Conservation (phyloP, 495 filamentous ascomycete species). For the Penicillium longicatenatum region DNA sequence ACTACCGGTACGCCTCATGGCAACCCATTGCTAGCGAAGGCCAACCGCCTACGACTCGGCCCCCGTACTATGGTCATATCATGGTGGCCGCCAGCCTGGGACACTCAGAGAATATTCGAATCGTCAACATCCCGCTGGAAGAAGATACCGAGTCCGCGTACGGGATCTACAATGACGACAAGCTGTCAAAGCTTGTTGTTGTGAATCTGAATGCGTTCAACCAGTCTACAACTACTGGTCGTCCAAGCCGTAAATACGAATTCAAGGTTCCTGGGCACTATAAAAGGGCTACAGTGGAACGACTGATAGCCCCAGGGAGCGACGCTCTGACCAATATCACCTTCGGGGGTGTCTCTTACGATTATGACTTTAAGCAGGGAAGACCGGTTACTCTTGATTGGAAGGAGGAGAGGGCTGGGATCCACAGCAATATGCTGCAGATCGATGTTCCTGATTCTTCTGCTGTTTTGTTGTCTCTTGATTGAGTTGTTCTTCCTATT, state of each 20-base stretch:
- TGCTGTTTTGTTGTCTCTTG: conserved; percentile 12
- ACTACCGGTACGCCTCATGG: conserved; percentile 27
- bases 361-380: conserved; percentile 13
- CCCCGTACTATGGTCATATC: conserved; percentile 25
- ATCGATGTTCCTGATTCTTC: conserved; percentile 16
- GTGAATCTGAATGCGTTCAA: conserved; percentile 16
- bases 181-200: conserved; percentile 12
- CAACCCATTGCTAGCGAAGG: conserved; percentile 21
- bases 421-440: conserved; percentile 2
- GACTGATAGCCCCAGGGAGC: conserved; percentile 17
- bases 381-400: conserved; percentile 13
- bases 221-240: conserved; percentile 1
- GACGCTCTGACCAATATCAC: conserved; percentile 11
- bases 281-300: conserved; percentile 9
- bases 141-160: conserved; percentile 21
- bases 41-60: conserved; percentile 8
- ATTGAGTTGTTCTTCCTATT: not conserved
- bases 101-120: not conserved
- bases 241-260: conserved; percentile 11
- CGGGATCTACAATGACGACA: conserved; percentile 10
- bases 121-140: conserved; percentile 18
- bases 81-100: conserved; percentile 19
- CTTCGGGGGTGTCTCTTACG: conserved; percentile 21
- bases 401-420: not conserved
- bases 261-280: conserved; percentile 12